Evolutionary conservation across 2,329 filamentous ascomycete species (phyloP).

Genomic region (Diatrype stigma): DNA sequence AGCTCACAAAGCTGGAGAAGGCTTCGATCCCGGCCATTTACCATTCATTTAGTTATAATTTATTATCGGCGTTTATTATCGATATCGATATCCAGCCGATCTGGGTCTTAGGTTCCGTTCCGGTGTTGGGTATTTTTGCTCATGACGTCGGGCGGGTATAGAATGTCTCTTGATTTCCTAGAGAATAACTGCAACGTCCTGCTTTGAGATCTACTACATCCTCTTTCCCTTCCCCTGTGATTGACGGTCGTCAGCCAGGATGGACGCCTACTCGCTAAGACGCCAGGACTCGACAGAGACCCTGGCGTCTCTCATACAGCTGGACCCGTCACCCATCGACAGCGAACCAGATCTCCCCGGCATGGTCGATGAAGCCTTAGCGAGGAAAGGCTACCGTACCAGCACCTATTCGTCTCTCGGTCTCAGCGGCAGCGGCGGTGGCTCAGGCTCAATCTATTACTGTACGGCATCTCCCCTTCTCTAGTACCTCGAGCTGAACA

Average conservation of each 20-base stretch:
- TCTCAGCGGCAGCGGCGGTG: conserved; percentile 59
- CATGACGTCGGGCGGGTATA: background rate
- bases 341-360: conserved; percentile 44
- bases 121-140: background rate
- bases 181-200: too few species aligned
- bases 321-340: conserved; percentile 79
- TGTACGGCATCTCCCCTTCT: conserved; percentile 43
- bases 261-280: conserved; percentile 30
- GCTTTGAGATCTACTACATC: too few species aligned
- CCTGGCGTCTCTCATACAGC: conserved; percentile 64
- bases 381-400: conserved; percentile 34
- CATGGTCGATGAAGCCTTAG: conserved; percentile 33
- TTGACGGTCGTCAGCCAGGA: conserved; percentile 17
- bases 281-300: conserved; percentile 48
- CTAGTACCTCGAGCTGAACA: background rate
- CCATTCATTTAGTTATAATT: too few species aligned
- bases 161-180: too few species aligned
- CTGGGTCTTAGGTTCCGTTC: too few species aligned
- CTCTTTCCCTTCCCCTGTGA: background rate
- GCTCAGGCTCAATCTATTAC: conserved; percentile 70
- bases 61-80: too few species aligned
- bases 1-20: too few species aligned
- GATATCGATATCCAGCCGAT: too few species aligned
- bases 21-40: too few species aligned
- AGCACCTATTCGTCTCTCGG: conserved; percentile 41